Conservation (phyloP, 306 rosid genomes). For the Ochetophila trinervis region DNA sequence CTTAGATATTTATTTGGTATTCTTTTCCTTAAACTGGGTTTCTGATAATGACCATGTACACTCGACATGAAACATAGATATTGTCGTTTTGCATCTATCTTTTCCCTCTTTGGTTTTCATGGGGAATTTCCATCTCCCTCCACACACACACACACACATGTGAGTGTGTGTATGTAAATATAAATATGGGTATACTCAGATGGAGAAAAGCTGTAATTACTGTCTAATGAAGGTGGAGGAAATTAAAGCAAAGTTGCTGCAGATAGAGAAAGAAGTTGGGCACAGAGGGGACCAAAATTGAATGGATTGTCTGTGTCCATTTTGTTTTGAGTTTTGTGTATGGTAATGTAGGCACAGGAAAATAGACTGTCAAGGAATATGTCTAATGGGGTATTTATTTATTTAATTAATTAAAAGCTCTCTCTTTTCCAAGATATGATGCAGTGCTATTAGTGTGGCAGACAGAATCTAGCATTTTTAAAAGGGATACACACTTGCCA, state of each 20-base stretch:
- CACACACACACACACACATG: no score
- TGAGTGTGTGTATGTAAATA: no score
- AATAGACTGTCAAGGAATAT: background rate
- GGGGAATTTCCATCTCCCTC: no score
- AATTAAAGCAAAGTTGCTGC: background rate
- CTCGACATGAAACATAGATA: no score
- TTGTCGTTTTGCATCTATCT: no score
- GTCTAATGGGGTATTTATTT: background rate
- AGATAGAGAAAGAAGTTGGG: constrained; percentile 18
- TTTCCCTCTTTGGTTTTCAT: no score
- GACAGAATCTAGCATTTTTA: constrained; percentile 29
- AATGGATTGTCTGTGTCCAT: background rate
- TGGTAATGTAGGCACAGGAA: constrained; percentile 8
- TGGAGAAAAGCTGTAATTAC: no score
- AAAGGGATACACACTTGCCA: constrained; percentile 2
- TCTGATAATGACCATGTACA: no score
- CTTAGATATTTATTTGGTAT: no score
- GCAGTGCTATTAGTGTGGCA: constrained; percentile 17
- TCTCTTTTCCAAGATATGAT: background rate
- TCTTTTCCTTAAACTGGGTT: no score
- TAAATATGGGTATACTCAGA: no score
- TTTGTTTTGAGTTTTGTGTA: background rate
- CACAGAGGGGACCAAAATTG: constrained; percentile 22
- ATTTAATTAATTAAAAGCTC: background rate
- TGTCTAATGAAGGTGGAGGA: background rate